Conservation (phyloP, 441 rosid species). For the Populus hybrid region DNA sequence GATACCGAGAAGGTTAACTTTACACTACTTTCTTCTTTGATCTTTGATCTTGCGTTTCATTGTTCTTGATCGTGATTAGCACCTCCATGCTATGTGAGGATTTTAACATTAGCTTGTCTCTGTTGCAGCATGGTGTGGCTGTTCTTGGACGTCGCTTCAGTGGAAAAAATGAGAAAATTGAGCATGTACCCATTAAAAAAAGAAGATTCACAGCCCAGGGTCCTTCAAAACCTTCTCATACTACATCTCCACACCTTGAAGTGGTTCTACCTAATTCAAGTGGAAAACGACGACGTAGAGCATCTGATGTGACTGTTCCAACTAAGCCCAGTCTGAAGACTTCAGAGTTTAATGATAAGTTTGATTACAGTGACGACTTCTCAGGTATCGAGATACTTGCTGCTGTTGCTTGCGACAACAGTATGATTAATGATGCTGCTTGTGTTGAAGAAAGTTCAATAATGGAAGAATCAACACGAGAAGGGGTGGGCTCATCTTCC, state of each 20-base stretch:
- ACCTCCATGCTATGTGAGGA: background rate
- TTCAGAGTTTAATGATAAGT: constrained; percentile 16
- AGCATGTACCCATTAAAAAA: constrained; percentile 54
- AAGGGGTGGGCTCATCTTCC: too few species aligned
- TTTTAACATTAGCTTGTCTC: background rate
- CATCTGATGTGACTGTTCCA: constrained; percentile 17
- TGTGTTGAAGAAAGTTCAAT: too few species aligned
- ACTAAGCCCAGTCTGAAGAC: constrained; percentile 17
- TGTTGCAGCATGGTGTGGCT: constrained; percentile 50
- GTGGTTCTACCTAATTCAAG: constrained; percentile 21
- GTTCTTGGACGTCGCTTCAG: constrained; percentile 44
- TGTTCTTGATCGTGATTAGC: background rate
- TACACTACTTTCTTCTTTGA: background rate
- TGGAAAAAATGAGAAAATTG: constrained; percentile 39
- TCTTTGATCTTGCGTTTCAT: background rate
- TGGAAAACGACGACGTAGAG: constrained; percentile 7
- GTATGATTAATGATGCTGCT: constrained; percentile 24
- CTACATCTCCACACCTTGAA: constrained; percentile 20
- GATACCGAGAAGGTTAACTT: constrained; percentile 49
- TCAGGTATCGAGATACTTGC: constrained; percentile 65
- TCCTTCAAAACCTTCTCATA: constrained; percentile 28
- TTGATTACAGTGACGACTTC: constrained; percentile 38
- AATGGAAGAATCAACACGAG: too few species aligned
- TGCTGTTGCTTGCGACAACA: constrained; percentile 42
- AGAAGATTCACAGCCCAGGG: constrained; percentile 35